Conservation (phyloP, 164 flowering plant species). For the Buxus sempervirens region DNA sequence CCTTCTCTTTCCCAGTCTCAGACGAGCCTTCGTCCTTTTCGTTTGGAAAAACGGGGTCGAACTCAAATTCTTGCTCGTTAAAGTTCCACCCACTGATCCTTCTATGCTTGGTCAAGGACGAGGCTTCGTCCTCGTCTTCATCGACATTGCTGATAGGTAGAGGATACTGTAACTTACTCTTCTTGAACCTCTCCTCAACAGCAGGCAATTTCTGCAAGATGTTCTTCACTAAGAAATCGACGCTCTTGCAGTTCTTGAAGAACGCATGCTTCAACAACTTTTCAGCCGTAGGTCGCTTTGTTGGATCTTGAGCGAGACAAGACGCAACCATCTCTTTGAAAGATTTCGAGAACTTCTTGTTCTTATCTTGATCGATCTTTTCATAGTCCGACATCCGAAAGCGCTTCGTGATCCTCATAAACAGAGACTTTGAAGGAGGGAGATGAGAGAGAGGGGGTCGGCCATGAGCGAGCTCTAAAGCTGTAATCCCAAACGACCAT, state of each 20-base stretch:
- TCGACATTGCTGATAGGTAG: constrained; percentile 26
- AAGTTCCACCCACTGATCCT: constrained; percentile 95
- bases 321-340: constrained; percentile 75
- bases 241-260: constrained; percentile 56
- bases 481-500: constrained; percentile 92
- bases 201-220: constrained; percentile 59
- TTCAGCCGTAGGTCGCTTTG: constrained; percentile 63
- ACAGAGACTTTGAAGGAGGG: constrained; percentile 67
- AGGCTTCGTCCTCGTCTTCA: constrained; percentile 21
- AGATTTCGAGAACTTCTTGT: constrained; percentile 58
- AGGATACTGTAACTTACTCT: constrained; percentile 6
- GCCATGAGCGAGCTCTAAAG: constrained; percentile 83
- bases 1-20: neutral
- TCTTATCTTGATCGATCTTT: constrained; percentile 20
- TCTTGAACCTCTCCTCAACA: constrained; percentile 56
- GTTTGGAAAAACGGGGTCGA: constrained; percentile 61
- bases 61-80: constrained; percentile 51
- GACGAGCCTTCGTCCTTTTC: constrained; percentile 2
- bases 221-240: constrained; percentile 53
- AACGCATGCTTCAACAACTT: constrained; percentile 72
- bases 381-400: constrained; percentile 55
- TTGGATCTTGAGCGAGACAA: constrained; percentile 72
- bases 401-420: constrained; percentile 59
- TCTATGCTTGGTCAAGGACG: constrained; percentile 33
- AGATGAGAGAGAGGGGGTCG: constrained; percentile 80